These are phyloP conservation scores for Aspergillus sp. DNA, from an alignment of 2,329 filamentous ascomycete genomes.

Conservation along the genomic window DNA sequence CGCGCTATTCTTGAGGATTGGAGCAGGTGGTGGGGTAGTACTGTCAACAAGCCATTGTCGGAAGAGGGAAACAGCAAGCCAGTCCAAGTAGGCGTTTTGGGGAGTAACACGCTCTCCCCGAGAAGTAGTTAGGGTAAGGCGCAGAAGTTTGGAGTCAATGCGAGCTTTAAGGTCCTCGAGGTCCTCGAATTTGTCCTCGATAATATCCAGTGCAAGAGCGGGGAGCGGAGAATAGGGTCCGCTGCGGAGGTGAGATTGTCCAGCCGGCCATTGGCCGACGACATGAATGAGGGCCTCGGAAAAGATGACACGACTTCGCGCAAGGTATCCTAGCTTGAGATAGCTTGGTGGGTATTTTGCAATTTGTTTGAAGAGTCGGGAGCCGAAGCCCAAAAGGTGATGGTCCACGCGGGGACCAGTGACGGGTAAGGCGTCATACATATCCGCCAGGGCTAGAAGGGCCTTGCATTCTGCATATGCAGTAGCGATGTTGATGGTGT, in stretches of 20 bases:
- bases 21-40: conserved; percentile 68
- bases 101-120: conserved; percentile 82
- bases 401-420: conserved; percentile 90
- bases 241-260: conserved; percentile 70
- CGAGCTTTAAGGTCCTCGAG: conserved; percentile 78
- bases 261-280: conserved; percentile 88
- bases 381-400: conserved; percentile 88
- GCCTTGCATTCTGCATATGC: conserved; percentile 94
- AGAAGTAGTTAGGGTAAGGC: conserved; percentile 73
- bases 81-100: conserved; percentile 77
- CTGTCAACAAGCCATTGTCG: conserved; percentile 92
- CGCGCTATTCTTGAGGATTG: conserved; percentile 42
- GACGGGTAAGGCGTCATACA: conserved; percentile 86
- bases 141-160: conserved; percentile 78
- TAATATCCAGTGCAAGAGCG: conserved; percentile 75
- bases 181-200: conserved; percentile 93
- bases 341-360: conserved; percentile 94
- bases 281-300: conserved; percentile 89
- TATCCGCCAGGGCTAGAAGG: conserved; percentile 82
- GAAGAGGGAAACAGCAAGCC: conserved; percentile 84
- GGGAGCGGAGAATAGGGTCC: conserved; percentile 60
- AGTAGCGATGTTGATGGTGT: conserved; percentile 83
- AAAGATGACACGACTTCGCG: conserved; percentile 79
- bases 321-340: conserved; percentile 82
- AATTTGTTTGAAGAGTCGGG: conserved; percentile 90